Evolutionary conservation across 73 alveolate genomes (phyloP).

Genomic region (Paramecium biaurelia): DNA sequence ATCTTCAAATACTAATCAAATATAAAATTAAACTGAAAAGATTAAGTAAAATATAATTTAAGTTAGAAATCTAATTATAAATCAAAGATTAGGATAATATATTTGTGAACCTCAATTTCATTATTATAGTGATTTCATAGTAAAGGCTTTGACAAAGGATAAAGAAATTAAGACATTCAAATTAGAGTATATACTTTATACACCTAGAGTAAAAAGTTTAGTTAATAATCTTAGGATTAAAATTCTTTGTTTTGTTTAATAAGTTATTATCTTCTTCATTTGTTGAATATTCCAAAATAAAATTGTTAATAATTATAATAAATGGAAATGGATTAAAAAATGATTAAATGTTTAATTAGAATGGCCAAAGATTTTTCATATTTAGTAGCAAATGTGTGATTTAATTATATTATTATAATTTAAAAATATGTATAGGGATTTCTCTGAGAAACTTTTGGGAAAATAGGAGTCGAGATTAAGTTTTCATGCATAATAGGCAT

Average conservation of each 20-base stretch:
- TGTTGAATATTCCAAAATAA: neutral
- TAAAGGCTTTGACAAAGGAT: neutral
- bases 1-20: neutral
- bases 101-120: neutral
- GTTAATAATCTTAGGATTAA: neutral
- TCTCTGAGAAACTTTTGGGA: neutral
- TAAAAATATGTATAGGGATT: neutral
- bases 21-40: neutral
- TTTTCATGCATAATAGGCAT: too few relatives aligned
- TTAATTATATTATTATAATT: neutral
- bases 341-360: neutral
- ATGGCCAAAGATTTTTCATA: neutral
- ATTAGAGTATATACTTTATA: neutral
- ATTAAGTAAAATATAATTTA: neutral
- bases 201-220: neutral
- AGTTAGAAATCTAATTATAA: neutral
- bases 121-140: neutral
- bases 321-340: slow-evolving; percentile 4
- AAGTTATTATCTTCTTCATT: neutral
- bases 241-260: neutral
- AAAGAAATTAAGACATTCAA: neutral
- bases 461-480: neutral
- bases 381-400: neutral
- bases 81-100: neutral
- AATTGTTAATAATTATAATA: neutral